Evolutionary conservation across 2,329 filamentous ascomycete genomes (phyloP), one percentile per base, ranked within the genome.

Genomic region (Aureobasidium sp.): DNA sequence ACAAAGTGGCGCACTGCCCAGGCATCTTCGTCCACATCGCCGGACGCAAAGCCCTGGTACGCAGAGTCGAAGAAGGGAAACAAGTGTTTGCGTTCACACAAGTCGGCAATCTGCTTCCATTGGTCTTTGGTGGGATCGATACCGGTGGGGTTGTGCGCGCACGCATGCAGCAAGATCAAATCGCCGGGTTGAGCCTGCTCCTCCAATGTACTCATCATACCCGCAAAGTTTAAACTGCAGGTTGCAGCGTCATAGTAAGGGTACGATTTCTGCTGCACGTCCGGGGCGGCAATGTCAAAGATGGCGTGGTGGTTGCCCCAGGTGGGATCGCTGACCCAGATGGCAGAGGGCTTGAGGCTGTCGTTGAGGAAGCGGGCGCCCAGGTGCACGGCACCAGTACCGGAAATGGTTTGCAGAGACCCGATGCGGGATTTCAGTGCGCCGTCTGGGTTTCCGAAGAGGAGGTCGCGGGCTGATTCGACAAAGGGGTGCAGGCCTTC

Each of bases 351-450:
- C n/a, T 65, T 63, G 7, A 89, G 94, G 83, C 96, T 96, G 75
- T 87, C 91, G 74, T 88, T 81, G 63, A 97, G 86, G 84, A 97
- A 97, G 67, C 94, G 85, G 66, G 87, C 91, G 66, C 92, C 92
- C 42, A 96, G 81, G 73, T 96, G 92, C 66, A 95, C 86, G 65
- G 92, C 92, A 68, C 92, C 92, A 66, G 92, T 97, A 70, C 92
- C 92, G 58, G 92, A 97, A 77, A 97, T 93, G 71, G 91, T 93
- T 79, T 97, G 92, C 62, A 96, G 75, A 0, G 72, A 74, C 1
- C 63, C 68, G 5, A 73, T 64, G 12, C 66, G 53, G 17, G 53
- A 53, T 22, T 44, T 52, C 3, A 60, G 68, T 58, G 36, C 41
- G n/a, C 39, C 45, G 5, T 63, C 62, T 2, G 49, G 70, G 64